Conservation (phyloP, 768 basidiomycete genomes). For the Calocera cornea region DNA sequence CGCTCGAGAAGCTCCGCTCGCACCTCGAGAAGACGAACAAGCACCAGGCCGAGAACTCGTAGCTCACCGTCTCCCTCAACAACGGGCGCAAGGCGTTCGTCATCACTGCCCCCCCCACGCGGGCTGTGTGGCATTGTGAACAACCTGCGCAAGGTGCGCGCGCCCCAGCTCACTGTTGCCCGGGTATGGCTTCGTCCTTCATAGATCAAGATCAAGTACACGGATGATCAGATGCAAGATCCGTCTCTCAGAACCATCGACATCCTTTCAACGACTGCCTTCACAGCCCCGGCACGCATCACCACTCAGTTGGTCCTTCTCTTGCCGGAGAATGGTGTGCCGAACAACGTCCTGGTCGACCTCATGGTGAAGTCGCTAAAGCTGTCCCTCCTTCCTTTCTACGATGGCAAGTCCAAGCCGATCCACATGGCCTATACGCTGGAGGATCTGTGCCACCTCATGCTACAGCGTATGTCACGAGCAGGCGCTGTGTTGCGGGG, state of each 20-base stretch:
- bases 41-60: conserved; percentile 63
- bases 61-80: conserved; percentile 75
- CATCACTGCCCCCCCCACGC: conserved; percentile 78
- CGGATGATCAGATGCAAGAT: background rate
- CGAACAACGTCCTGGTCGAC: background rate
- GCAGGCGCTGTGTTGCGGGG: background rate
- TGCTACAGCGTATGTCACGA: background rate
- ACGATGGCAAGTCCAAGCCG: background rate
- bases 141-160: conserved; percentile 77
- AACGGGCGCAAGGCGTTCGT: conserved; percentile 87
- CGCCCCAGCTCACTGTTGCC: conserved; percentile 39
- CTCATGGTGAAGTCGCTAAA: background rate
- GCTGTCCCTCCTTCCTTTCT: background rate
- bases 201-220: background rate
- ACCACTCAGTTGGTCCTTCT: background rate
- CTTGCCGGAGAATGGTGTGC: background rate
- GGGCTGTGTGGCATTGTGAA: conserved; percentile 91
- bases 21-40: conserved; percentile 81
- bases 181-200: background rate
- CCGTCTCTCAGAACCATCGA: background rate
- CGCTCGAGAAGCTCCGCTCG: conserved; percentile 56
- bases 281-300: background rate
- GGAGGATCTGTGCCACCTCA: background rate
- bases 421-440: background rate
- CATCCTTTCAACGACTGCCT: background rate